Evolutionary conservation across 129 eudicot genomes (phyloP), one percentile per base, ranked within the genome.

Genomic region (Tagetes erecta): DNA sequence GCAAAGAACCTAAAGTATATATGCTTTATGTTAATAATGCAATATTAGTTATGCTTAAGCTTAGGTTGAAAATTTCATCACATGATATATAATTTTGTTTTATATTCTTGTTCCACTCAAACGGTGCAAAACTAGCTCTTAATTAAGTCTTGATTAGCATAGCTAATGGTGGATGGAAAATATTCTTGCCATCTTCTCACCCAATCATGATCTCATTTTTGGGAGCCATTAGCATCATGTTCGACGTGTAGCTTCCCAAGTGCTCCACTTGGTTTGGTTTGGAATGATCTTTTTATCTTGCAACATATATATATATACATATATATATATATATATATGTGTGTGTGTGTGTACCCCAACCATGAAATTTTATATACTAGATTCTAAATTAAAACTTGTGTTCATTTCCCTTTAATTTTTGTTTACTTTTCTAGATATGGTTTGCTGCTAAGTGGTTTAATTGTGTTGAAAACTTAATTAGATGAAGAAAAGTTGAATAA

Each of bases 201-300:
- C 67, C 67, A 65, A 75, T 64, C 79, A 64, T 53, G 66, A 75
- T 64, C n/a, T 51, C 65, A 65, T 55, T 65, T 76, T 65, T 30
- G 31, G 70, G 39, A 27, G 20, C 3, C 13, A 45, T 58, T 38
- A 9, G 42, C 27, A 4, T 50, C 31, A 64, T 51, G 68, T 51
- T 75, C 5, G 27, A 20, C 27, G 27, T 20, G 27, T 39, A 39
- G 44, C 56, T 44, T 72, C 76, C 44, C 2, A 38, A 46, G 52
- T 44, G 52, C 71, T 74, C 79, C 64, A 6, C 5, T 6, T 6
- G 38, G 71, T 74, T 74, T 71, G 38, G 64, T 64, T 50, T 12
- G 79, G 14, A 74, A 40, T 40, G 44, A 40, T 40, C 37, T 64
- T 64, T 49, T 64, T 74, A 49, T 57, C 64, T 57, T 57, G 64